A percentile compares a stretch with the other conserved stretches of the same genome.
Conservation (phyloP, 192 early-diverging fungal genomes). For the Oehlia diaphana region DNA sequence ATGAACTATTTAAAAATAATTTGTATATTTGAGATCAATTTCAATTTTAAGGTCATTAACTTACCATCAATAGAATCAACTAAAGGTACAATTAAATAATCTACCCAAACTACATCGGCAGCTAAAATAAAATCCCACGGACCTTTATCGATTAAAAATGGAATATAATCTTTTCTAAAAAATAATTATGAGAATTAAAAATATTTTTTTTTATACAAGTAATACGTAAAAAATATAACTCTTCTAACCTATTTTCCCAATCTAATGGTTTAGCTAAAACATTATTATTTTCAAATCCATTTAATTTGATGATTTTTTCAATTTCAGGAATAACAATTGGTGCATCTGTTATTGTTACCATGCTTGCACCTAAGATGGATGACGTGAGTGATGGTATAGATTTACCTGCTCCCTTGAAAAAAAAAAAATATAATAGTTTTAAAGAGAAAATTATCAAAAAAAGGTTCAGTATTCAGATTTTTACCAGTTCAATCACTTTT, state of each 20-base stretch:
- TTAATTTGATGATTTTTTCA: constrained; percentile 21
- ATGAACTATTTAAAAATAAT: neutral
- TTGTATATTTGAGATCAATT: neutral
- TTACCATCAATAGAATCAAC: constrained; percentile 40
- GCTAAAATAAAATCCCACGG: constrained; percentile 44
- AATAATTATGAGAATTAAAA: too few species aligned
- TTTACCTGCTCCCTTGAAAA: constrained; percentile 21
- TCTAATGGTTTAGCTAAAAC: constrained; percentile 10
- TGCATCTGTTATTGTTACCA: constrained; percentile 25
- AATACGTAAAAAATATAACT: neutral
- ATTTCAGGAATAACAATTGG: constrained; percentile 20
- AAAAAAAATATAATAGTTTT: neutral
- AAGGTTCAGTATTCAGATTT: neutral
- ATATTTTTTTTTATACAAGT: neutral
- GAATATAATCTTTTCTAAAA: constrained; percentile 18
- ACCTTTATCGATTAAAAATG: neutral
- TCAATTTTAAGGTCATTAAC: constrained; percentile 17
- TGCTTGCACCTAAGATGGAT: constrained; percentile 10
- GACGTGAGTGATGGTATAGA: constrained; percentile 24
- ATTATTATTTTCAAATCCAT: constrained; percentile 6
- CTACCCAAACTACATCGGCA: constrained; percentile 50
- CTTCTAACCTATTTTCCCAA: constrained; percentile 14
- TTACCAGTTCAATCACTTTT: constrained; percentile 26
- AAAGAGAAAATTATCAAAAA: neutral
- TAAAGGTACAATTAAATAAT: constrained; percentile 40